These are phyloP conservation scores for Ceratocystis albifundus DNA, from an alignment of 2,329 filamentous ascomycete genomes.

Conservation along the genomic window DNA sequence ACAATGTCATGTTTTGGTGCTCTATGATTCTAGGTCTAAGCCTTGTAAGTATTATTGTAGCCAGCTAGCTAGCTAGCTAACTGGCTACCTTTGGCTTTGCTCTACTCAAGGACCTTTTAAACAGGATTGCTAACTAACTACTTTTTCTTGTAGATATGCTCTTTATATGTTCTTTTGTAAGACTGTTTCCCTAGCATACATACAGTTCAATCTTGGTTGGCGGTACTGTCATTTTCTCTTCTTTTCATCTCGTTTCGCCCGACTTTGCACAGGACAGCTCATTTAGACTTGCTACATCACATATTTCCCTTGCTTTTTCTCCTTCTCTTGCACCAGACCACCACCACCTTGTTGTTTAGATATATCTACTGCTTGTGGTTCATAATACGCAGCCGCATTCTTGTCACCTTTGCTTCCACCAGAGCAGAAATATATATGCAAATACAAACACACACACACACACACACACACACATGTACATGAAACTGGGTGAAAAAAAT, in stretches of 20 bases:
- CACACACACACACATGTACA: not conserved
- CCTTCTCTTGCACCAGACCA: not conserved
- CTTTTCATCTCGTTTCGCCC: not conserved
- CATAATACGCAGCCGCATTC: not conserved
- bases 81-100: not conserved
- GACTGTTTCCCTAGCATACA: not conserved
- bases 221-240: not conserved
- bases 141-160: slow-evolving; percentile 39
- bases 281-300: slow-evolving; percentile 2
- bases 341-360: not conserved
- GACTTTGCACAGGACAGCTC: not conserved
- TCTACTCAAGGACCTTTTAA: not conserved
- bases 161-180: slow-evolving; percentile 42
- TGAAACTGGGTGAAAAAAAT: not conserved
- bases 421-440: not conserved
- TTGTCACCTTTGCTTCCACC: not conserved
- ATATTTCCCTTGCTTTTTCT: not conserved
- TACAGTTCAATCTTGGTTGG: not conserved
- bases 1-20: slow-evolving; percentile 84
- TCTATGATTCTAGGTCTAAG: slow-evolving; percentile 81
- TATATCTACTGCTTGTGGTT: not conserved
- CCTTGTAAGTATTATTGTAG: slow-evolving; percentile 36
- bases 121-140: not conserved
- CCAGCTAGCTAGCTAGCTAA: too few species aligned
- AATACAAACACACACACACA: not conserved